These are phyloP conservation scores for Setaria italica DNA, from an alignment of 202 grass and related monocot species.

Conservation along the genomic window DNA sequence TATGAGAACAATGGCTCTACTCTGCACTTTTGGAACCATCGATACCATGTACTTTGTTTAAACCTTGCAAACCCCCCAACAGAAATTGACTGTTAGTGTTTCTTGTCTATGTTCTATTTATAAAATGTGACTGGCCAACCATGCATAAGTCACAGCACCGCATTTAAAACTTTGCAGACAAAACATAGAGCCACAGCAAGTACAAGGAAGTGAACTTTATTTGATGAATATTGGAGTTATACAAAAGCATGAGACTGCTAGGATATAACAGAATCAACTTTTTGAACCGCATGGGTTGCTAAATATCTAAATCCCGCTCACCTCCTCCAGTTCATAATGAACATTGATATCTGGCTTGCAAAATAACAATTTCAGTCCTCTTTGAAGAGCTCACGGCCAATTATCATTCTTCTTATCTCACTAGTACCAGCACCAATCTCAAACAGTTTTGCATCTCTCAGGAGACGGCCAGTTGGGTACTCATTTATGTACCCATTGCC, in stretches of 20 bases:
- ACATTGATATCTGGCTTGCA: slow-evolving; percentile 39
- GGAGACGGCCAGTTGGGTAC: slow-evolving; percentile 86
- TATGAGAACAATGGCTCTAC: slow-evolving; percentile 15
- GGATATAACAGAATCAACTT: slow-evolving; percentile 24
- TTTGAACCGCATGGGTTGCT: slow-evolving; percentile 5
- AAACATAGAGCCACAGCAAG: slow-evolving; percentile 18
- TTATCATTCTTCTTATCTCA: slow-evolving; percentile 92
- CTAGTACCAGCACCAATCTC: slow-evolving; percentile 91
- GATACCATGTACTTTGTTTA: background rate
- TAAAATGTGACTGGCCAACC: slow-evolving; percentile 10
- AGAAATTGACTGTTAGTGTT: background rate
- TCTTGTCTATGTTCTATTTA: background rate
- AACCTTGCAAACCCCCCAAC: background rate
- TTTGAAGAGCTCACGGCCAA: slow-evolving; percentile 87
- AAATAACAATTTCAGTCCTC: slow-evolving; percentile 62
- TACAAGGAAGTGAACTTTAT: slow-evolving; percentile 43
- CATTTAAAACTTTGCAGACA: slow-evolving; percentile 3
- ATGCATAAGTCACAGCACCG: background rate
- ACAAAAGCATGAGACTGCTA: slow-evolving; percentile 41
- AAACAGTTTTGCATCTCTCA: slow-evolving; percentile 91
- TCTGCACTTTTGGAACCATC: background rate
- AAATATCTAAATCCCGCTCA: slow-evolving; percentile 49
- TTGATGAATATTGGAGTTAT: slow-evolving; percentile 36
- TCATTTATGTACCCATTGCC: slow-evolving; percentile 90
- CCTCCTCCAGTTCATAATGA: slow-evolving; percentile 45